Percentiles rank a stretch among this genome's conserved stretches.
These are phyloP conservation scores for Candida pseudocylindracea DNA, from an alignment of 1,139 yeast species.

Conservation along the genomic window DNA sequence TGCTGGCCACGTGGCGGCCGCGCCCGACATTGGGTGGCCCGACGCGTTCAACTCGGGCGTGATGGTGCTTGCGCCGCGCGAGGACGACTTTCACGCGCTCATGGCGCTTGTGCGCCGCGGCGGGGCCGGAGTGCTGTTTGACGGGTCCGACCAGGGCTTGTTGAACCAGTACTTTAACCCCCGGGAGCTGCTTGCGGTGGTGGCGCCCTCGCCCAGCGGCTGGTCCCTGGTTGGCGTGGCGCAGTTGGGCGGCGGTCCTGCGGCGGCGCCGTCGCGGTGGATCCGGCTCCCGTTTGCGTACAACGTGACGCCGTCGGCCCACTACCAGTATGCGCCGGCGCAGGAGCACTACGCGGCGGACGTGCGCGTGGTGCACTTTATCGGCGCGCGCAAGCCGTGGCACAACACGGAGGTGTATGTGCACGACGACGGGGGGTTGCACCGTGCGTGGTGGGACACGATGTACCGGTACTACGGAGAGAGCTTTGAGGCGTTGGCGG, in stretches of 20 bases:
- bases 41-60: constrained; percentile 88
- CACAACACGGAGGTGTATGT: constrained; percentile 5
- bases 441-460: background rate
- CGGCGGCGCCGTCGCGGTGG: background rate
- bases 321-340: constrained; percentile 10
- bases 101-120: background rate
- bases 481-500: background rate
- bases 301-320: constrained; percentile 1
- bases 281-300: constrained; percentile 1
- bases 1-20: constrained; percentile 29
- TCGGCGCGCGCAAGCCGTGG: constrained; percentile 81
- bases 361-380: constrained; percentile 54
- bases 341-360: constrained; percentile 6
- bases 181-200: background rate
- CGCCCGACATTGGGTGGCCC: constrained; percentile 94
- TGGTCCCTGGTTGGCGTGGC: too few species aligned
- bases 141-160: constrained; percentile 1
- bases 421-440: constrained; percentile 2
- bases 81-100: constrained; percentile 11
- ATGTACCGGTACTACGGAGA: background rate
- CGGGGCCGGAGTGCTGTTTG: background rate
- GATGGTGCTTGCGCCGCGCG: constrained; percentile 40
- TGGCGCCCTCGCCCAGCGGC: background rate
- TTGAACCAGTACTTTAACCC: constrained; percentile 1
- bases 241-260: too few species aligned